Percentiles rank a stretch among this genome's conserved stretches.
Conservation (phyloP, 2,329 filamentous ascomycete genomes). For the Beauveria sp. region DNA sequence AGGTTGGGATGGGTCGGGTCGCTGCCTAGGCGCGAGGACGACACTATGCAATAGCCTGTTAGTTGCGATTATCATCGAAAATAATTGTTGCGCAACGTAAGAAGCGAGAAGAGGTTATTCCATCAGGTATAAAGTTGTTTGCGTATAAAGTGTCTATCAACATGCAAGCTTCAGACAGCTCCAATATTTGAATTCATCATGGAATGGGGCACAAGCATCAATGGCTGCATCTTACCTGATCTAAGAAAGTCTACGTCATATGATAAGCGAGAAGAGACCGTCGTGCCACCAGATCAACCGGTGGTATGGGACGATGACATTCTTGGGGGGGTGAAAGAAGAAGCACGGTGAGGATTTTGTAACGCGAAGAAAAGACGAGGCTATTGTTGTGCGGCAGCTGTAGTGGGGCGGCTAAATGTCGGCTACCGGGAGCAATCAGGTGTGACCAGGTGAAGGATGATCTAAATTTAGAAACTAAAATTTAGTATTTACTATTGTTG, state of each 20-base stretch:
- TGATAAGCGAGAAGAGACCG: neutral
- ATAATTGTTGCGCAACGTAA: neutral
- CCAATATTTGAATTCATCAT: constrained; percentile 58
- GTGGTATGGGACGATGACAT: constrained; percentile 10
- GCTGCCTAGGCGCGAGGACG: constrained; percentile 6
- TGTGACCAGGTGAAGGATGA: neutral
- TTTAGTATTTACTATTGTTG: neutral
- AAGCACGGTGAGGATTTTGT: neutral
- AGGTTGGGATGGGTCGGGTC: neutral
- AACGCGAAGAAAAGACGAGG: neutral
- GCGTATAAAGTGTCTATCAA: constrained; percentile 56
- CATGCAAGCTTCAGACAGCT: constrained; percentile 64
- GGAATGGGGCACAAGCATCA: constrained; percentile 12
- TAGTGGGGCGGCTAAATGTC: constrained; percentile 11
- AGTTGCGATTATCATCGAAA: constrained; percentile 5
- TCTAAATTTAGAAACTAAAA: neutral
- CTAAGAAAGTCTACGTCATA: neutral
- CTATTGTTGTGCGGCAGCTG: constrained; percentile 1
- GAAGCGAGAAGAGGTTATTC: constrained; percentile 5
- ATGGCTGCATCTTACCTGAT: constrained; percentile 16
- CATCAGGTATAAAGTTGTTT: constrained; percentile 34
- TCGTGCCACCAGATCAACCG: constrained; percentile 7
- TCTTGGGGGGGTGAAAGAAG: neutral
- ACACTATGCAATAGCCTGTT: neutral
- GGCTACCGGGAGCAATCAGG: neutral